Conservation (phyloP, 106 monocot genomes). For the Phalaenopsis aphrodite region DNA sequence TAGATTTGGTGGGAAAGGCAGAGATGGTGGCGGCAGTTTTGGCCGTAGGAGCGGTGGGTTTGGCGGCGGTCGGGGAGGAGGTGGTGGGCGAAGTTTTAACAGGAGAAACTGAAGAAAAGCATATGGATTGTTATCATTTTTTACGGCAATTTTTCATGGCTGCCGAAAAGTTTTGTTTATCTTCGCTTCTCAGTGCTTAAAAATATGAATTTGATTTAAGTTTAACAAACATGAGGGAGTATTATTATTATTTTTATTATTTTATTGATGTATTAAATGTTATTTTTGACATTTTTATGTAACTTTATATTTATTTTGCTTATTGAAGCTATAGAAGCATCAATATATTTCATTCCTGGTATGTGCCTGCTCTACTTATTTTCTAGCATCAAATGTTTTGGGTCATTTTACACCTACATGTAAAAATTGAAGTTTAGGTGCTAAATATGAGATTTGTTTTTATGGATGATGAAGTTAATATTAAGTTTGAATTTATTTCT, state of each 20-base stretch:
- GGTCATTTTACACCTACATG: too few relatives aligned
- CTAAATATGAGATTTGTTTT: too few relatives aligned
- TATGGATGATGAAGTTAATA: too few relatives aligned
- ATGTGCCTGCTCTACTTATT: not conserved
- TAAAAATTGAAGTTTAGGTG: too few relatives aligned
- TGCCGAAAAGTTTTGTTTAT: not conserved
- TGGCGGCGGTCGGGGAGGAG: not conserved
- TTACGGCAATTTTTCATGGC: not conserved
- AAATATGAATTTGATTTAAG: not conserved
- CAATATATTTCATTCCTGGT: not conserved
- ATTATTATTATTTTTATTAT: not conserved
- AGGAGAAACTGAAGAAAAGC: conserved; percentile 3
- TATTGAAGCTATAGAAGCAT: not conserved
- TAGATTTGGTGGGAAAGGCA: not conserved
- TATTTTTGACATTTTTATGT: not conserved
- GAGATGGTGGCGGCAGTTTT: not conserved
- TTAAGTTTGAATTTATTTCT: too few relatives aligned
- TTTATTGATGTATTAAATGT: not conserved
- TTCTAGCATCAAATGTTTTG: too few relatives aligned
- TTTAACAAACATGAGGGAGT: not conserved
- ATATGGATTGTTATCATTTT: not conserved
- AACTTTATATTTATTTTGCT: not conserved
- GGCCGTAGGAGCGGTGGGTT: conserved; percentile 1
- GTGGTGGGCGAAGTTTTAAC: not conserved
- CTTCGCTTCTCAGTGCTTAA: not conserved